Conservation (phyloP, 768 basidiomycete species). For the Cytidiella melzeri region DNA sequence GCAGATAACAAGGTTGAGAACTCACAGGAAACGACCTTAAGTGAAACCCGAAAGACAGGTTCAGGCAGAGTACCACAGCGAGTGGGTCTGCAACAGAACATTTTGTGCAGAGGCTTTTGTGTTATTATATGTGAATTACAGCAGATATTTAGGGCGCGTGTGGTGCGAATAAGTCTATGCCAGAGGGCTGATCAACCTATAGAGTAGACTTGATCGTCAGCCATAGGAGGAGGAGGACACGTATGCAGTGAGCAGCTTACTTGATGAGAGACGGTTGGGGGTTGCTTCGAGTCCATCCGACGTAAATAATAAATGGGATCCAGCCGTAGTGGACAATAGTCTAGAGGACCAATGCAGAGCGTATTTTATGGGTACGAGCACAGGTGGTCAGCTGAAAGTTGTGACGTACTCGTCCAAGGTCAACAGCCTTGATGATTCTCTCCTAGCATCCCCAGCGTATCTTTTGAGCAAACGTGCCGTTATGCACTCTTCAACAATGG, state of each 20-base stretch:
- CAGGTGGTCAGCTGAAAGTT: not conserved
- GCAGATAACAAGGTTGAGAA: not conserved
- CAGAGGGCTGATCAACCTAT: constrained; percentile 88
- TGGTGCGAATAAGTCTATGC: constrained; percentile 50
- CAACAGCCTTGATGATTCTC: constrained; percentile 74
- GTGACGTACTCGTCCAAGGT: constrained; percentile 68
- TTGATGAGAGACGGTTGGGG: constrained; percentile 95
- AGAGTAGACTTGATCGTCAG: constrained; percentile 3
- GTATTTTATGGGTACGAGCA: not conserved
- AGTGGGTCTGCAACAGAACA: too few species aligned
- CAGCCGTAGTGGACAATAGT: constrained; percentile 90
- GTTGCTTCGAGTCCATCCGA: constrained; percentile 88
- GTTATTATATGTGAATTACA: constrained; percentile 10
- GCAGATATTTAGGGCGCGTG: constrained; percentile 7
- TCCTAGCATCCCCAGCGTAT: constrained; percentile 49
- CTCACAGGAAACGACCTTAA: not conserved
- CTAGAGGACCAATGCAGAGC: constrained; percentile 32
- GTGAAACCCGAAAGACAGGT: too few species aligned
- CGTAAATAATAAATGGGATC: constrained; percentile 95
- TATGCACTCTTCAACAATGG: too few species aligned
- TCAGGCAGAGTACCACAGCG: too few species aligned
- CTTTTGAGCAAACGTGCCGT: too few species aligned
- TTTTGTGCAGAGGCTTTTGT: too few species aligned
- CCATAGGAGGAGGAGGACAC: not conserved
- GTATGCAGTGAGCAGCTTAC: constrained; percentile 42